Evolutionary conservation across 108 stramenopile genomes (phyloP).

Genomic region (Cyclotella sp.): DNA sequence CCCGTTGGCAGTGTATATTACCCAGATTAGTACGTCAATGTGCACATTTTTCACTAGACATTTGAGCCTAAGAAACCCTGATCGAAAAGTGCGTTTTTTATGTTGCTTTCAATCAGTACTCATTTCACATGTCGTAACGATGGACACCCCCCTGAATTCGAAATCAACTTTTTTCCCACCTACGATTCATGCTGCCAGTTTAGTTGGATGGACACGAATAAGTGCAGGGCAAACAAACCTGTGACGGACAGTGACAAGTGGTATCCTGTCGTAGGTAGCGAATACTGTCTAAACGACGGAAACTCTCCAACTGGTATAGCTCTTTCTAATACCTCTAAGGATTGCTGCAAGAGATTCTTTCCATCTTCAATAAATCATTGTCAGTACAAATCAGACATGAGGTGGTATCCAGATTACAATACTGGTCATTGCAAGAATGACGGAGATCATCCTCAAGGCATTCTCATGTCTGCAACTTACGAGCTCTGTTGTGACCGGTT

Average conservation of each 20-base stretch:
- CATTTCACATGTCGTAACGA: slow-evolving; percentile 22
- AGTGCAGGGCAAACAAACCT: slow-evolving; percentile 9
- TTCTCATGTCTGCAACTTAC: slow-evolving; percentile 20
- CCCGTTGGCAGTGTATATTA: background rate
- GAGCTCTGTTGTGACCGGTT: slow-evolving; percentile 11
- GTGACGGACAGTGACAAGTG: background rate
- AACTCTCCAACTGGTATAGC: background rate
- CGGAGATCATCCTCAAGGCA: slow-evolving; percentile 10
- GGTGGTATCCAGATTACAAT: slow-evolving; percentile 24
- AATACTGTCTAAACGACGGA: slow-evolving; percentile 9
- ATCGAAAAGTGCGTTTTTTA: background rate
- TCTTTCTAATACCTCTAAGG: background rate
- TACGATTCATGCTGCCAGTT: slow-evolving; percentile 32
- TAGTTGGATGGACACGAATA: slow-evolving; percentile 19
- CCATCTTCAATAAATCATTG: background rate
- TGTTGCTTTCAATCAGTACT: background rate
- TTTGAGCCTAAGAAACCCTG: background rate
- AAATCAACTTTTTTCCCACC: slow-evolving; percentile 31
- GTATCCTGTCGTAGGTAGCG: slow-evolving; percentile 9
- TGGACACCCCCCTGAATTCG: slow-evolving; percentile 25
- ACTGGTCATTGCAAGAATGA: slow-evolving; percentile 30
- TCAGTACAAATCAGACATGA: background rate
- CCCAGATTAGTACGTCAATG: slow-evolving; percentile 26
- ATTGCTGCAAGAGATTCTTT: slow-evolving; percentile 8
- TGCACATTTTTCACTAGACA: background rate